phyloP scores from a whole-genome alignment of 768 basidiomycete species.

The Clitopilus passeckerianus region DNA sequence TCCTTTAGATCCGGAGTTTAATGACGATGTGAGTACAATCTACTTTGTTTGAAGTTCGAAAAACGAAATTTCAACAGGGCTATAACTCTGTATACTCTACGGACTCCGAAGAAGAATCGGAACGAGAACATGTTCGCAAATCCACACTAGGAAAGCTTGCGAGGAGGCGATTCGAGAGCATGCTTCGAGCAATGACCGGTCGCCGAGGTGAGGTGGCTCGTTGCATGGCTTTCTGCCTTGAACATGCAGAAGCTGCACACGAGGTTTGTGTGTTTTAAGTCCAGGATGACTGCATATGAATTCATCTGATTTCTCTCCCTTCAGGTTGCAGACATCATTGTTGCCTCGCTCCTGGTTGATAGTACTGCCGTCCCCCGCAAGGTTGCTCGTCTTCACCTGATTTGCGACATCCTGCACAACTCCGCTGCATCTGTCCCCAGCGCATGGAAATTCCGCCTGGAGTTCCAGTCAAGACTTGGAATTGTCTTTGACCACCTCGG shows the following conservation, averaged over 20 bases:
- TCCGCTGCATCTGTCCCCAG: conserved; percentile 91
- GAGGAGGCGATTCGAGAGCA: conserved; percentile 80
- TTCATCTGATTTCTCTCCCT: neutral
- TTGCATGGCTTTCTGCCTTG: conserved; percentile 96
- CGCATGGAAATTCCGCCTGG: conserved; percentile 96
- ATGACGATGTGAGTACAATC: conserved; percentile 58
- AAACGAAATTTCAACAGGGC: conserved; percentile 46
- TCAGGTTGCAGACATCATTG: conserved; percentile 87
- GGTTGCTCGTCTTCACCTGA: conserved; percentile 89
- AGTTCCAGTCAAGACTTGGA: conserved; percentile 89
- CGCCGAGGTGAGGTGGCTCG: conserved; percentile 87
- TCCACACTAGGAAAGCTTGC: conserved; percentile 75
- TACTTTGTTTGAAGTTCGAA: too few relatives aligned
- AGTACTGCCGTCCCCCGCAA: conserved; percentile 97
- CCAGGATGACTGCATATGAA: neutral
- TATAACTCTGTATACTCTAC: conserved; percentile 87
- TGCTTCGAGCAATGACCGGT: conserved; percentile 84
- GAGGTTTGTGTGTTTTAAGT: conserved; percentile 49
- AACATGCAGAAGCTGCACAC: conserved; percentile 92
- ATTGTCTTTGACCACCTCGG: conserved; percentile 94
- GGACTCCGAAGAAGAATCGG: conserved; percentile 92
- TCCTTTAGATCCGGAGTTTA: conserved; percentile 62
- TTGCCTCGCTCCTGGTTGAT: conserved; percentile 83
- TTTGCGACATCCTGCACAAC: conserved; percentile 98
- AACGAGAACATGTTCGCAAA: conserved; percentile 77